Evolutionary conservation across 2,329 filamentous ascomycete species (phyloP), one percentile per base, ranked within the genome.

Genomic region (Pseudocercospora vitis): DNA sequence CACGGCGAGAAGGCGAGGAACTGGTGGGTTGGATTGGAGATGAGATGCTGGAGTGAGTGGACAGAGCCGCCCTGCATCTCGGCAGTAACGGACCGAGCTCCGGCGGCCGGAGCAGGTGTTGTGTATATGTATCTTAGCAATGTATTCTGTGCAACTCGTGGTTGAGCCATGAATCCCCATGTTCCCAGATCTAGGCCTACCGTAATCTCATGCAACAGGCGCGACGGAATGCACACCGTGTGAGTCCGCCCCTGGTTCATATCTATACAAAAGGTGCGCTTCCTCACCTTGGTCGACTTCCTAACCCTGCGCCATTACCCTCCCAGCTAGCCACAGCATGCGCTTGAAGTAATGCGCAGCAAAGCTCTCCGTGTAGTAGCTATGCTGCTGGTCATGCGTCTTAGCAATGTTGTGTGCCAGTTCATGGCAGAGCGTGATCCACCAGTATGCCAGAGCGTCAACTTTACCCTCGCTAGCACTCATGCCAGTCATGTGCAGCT

Each of bases 391-490:
- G 65, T 86, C 87, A 71, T 97, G 92, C 58, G 84, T 80, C 31
- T 75, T 74, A 7, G 96, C 89, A 50, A 99, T 74, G 69, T 99
- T 99, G 73, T 99, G 94, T 53, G 94, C 91, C 70, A 99, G 74
- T 74, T 99, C 95, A 70, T 99, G 94, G 58, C 91, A 95, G 57
- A 96, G 71, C n/a, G 94, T 91, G 59, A 96, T 88, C 83, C 88
- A 96, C 92, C 92, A 97, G 78, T 91, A 95, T 1, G 87, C 82
- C 53, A 84, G 76, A 2, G 89, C 89, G 56, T 94, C 87, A 3
- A 82, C 78, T 68, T 77, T 83, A 12, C 76, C 81, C 50, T 78
- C 73, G 53, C 73, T 45, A 60, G 61, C 56, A 62, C 67, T 44
- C 83, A 70, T 58, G n/a, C 55, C 56, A 1, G 37, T 45, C 39